Evolutionary conservation across 257 asterid genomes (phyloP).

Genomic region (Thymus mandschuricus): DNA sequence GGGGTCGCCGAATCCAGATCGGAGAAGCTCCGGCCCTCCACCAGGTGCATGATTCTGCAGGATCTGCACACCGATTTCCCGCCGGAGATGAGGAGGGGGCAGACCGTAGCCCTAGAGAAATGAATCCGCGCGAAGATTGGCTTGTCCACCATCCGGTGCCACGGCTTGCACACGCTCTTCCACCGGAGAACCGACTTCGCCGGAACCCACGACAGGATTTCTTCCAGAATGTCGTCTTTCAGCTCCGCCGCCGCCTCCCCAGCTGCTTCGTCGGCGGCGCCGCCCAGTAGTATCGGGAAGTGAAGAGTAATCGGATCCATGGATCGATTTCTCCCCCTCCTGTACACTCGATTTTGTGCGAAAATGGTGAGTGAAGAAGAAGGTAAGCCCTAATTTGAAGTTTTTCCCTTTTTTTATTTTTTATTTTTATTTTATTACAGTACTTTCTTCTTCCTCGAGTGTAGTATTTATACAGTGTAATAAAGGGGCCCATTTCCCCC

Average conservation of each 20-base stretch:
- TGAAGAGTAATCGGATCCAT: constrained; percentile 11
- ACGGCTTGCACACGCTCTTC: constrained; percentile 18
- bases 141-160: constrained; percentile 19
- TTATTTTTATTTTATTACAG: neutral
- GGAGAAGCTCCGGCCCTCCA: constrained; percentile 22
- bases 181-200: constrained; percentile 16
- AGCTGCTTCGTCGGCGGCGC: neutral
- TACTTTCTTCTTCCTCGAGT: too few species aligned
- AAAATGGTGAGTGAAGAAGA: neutral
- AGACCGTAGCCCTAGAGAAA: constrained; percentile 16
- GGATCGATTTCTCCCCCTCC: neutral
- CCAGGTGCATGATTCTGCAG: constrained; percentile 18
- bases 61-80: constrained; percentile 9
- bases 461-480: too few species aligned
- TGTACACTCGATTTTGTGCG: neutral
- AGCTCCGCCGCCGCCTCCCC: constrained; percentile 5
- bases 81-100: constrained; percentile 19
- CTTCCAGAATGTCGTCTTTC: constrained; percentile 23
- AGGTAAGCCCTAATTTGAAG: constrained; percentile 12
- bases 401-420: neutral
- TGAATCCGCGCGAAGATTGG: constrained; percentile 9
- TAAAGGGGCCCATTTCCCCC: too few species aligned
- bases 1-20: neutral
- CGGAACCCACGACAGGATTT: constrained; percentile 27
- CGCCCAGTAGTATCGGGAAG: constrained; percentile 1